These are phyloP conservation scores for Dictyostelium brefeldianum DNA, from an alignment of 78 protist species.

Conservation along the genomic window DNA sequence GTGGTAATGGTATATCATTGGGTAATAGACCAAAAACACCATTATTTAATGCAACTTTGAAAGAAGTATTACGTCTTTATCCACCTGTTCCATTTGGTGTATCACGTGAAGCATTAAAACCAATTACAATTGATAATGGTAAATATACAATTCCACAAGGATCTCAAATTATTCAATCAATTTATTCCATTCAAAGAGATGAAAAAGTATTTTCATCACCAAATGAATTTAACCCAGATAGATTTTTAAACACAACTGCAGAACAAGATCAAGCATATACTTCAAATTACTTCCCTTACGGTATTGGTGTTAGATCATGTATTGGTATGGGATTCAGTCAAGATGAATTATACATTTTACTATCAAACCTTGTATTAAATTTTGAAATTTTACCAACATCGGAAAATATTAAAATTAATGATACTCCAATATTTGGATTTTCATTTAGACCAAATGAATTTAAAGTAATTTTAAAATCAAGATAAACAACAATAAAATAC, in stretches of 20 bases:
- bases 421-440: conserved; percentile 18
- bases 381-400: not conserved
- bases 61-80: not conserved
- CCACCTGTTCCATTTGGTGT: conserved; percentile 34
- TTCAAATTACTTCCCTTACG: conserved; percentile 34
- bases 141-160: not conserved
- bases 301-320: conserved; percentile 56
- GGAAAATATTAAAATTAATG: conserved; percentile 9
- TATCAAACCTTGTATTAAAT: conserved; percentile 18
- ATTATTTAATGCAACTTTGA: conserved; percentile 17
- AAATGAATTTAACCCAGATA: conserved; percentile 32
- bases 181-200: not conserved
- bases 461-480: not conserved
- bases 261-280: not conserved
- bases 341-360: conserved; percentile 42
- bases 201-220: conserved; percentile 6
- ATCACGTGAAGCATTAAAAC: conserved; percentile 10
- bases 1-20: not conserved
- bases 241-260: not conserved
- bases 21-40: conserved; percentile 15
- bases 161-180: conserved; percentile 12
- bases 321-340: conserved; percentile 4
- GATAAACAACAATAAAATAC: not conserved
- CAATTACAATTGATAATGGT: not conserved
- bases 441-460: conserved; percentile 27